A percentile compares a stretch with the other conserved stretches of the same genome.
These are phyloP conservation scores for Cryptosporidium sp. DNA, from an alignment of 169 alveolate genomes.

Conservation along the genomic window DNA sequence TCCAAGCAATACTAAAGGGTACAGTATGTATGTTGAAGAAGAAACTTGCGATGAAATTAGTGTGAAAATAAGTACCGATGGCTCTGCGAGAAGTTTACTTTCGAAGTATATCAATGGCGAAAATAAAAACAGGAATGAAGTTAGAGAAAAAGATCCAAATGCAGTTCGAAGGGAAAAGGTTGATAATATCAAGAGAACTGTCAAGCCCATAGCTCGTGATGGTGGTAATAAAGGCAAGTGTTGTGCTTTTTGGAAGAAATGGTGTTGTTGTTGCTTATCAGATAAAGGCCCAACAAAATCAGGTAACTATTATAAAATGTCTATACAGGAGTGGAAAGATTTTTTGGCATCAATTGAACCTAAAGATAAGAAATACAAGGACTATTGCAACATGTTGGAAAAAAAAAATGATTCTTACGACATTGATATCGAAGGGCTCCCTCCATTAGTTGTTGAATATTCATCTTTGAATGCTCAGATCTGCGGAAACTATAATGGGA, in stretches of 20 bases:
- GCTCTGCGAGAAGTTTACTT: conserved; percentile 33
- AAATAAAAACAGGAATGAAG: conserved; percentile 6
- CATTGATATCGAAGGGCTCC: conserved; percentile 13
- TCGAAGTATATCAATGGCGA: conserved; percentile 37
- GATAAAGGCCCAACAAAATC: conserved; percentile 8
- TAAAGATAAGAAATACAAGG: background rate
- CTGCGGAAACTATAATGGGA: background rate
- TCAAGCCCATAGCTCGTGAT: conserved; percentile 8
- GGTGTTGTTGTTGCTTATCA: conserved; percentile 35
- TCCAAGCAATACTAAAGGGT: background rate
- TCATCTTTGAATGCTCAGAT: conserved; percentile 23
- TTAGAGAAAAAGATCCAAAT: conserved; percentile 13
- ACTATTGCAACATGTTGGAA: background rate
- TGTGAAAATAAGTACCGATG: conserved; percentile 48
- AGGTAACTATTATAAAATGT: conserved; percentile 40
- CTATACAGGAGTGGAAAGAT: conserved; percentile 54
- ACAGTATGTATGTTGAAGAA: conserved; percentile 7
- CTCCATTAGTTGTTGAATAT: conserved; percentile 51
- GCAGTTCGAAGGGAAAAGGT: conserved; percentile 23
- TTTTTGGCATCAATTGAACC: conserved; percentile 51
- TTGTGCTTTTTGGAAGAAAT: conserved; percentile 17
- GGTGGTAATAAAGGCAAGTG: conserved; percentile 8
- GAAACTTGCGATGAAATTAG: conserved; percentile 27
- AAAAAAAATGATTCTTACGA: background rate
- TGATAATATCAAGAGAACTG: conserved; percentile 44